Base-by-base conservation (phyloP, 2,329 filamentous ascomycete species). In the Calonectria leucothoes region DNA sequence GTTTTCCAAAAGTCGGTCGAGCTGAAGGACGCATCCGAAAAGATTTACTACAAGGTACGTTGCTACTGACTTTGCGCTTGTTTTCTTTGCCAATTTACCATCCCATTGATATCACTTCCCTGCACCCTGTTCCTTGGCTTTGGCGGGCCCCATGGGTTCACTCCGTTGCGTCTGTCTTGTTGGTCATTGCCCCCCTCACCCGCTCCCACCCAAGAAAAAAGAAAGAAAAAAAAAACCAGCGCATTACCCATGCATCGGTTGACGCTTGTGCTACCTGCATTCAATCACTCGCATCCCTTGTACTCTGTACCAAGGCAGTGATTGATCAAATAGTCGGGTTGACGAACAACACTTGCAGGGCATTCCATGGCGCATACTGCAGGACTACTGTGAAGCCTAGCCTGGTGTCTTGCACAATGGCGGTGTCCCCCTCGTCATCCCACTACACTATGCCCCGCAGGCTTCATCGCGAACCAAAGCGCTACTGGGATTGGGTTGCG, bases 31-130 rank as follows among this genome's bases (percentile, higher is more conserved):
- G 86, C 88, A 20, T 86, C 88, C 63, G 88, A 93, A 76, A 98
- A 97, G 87, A 93, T 98, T 79, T 93, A 93, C 82, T 99, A 98
- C 92, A 99, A 99, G 95, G 96, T 98, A 88, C 79, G 89, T 87
- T 72, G 71, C 57, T 72, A 55, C 72, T 70, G 57, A 55, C n/a
- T 39, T 33, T 57, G 29, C 20, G 29, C 27, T 45, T 45, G 20
- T 45, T 69, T 67, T 49, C 52, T 20, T 29, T 31, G 17, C 49
- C 67, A 61, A 59, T 27, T 27, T 45, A 31, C 63, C 69, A 49
- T 25, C 4, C 59, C 67, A 63, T 52, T 65, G 48, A 45, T 37
- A 29, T 48, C 45, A 42, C 37, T 69, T 69, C 55, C 67, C 57
- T 64, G 29, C 45, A 69, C 67, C 57, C 67, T 64, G 67, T 52